Evolutionary conservation across 805 yeast species (phyloP).

Genomic region (Saccharomyces paradoxus): DNA sequence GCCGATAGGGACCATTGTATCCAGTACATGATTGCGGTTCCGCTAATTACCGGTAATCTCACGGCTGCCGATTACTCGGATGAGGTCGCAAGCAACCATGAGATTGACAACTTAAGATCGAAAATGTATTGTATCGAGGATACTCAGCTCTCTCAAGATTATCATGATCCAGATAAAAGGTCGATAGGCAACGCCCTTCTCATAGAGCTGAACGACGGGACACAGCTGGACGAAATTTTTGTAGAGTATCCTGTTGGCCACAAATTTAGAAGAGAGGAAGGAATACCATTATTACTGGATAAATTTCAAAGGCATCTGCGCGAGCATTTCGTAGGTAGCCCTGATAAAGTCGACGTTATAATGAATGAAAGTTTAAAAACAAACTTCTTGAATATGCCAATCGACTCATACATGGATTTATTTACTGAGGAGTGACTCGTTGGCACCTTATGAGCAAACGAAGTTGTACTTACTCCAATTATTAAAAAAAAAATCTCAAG

Average conservation of each 20-base stretch:
- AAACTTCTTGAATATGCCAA: slow-evolving; percentile 35
- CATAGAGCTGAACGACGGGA: slow-evolving; percentile 47
- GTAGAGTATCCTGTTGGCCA: slow-evolving; percentile 56
- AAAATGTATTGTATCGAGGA: slow-evolving; percentile 51
- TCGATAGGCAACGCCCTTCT: slow-evolving; percentile 48
- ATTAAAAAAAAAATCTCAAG: no score
- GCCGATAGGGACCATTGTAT: slow-evolving; percentile 62
- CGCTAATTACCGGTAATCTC: slow-evolving; percentile 45
- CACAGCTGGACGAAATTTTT: slow-evolving; percentile 42
- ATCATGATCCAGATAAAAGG: slow-evolving; percentile 50
- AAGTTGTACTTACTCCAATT: no score
- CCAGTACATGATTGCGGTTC: slow-evolving; percentile 55
- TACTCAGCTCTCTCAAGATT: slow-evolving; percentile 40
- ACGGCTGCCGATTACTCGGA: slow-evolving; percentile 54
- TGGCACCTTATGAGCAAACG: not conserved
- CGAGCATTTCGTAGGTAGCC: slow-evolving; percentile 35
- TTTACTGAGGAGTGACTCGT: slow-evolving; percentile 16
- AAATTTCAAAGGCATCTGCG: slow-evolving; percentile 46
- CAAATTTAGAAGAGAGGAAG: slow-evolving; percentile 50
- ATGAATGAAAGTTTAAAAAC: slow-evolving; percentile 29
- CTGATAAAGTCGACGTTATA: slow-evolving; percentile 33
- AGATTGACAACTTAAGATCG: slow-evolving; percentile 42
- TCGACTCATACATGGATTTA: slow-evolving; percentile 41
- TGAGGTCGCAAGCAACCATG: slow-evolving; percentile 42
- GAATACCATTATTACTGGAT: slow-evolving; percentile 43